These are phyloP conservation scores for Nicotiana obtusifolia DNA, from an alignment of 257 asterid species.

Conservation along the genomic window DNA sequence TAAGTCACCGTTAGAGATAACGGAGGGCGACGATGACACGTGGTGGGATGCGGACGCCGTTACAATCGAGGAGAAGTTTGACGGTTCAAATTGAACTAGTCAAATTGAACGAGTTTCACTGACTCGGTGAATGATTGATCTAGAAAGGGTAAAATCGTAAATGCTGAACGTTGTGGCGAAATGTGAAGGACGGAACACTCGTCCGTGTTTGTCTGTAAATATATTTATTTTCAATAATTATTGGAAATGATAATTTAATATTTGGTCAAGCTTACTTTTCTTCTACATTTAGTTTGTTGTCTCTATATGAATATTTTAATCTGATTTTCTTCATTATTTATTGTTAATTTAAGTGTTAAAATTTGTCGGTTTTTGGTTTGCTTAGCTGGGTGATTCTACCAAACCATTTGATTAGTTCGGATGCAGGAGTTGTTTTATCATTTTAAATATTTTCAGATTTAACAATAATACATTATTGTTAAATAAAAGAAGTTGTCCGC, in stretches of 20 bases:
- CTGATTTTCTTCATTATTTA: neutral
- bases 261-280: neutral
- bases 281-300: neutral
- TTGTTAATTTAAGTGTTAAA: neutral
- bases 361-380: too few relatives aligned
- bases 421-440: too few relatives aligned
- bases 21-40: slow-evolving; percentile 47
- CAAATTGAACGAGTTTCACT: too few relatives aligned
- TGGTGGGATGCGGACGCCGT: slow-evolving; percentile 92
- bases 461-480: too few relatives aligned
- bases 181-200: neutral
- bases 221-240: neutral
- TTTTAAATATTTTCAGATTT: too few relatives aligned
- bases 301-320: neutral
- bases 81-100: neutral
- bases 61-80: slow-evolving; percentile 38
- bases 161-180: neutral
- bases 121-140: neutral
- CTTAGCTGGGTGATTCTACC: too few relatives aligned
- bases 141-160: neutral
- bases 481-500: too few relatives aligned
- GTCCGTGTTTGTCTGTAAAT: neutral
- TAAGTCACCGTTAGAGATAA: slow-evolving; percentile 48
- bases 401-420: too few relatives aligned
- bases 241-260: neutral